A percentile compares a stretch with the other conserved stretches of the same genome.
Evolutionary conservation across 345 rosid genomes (phyloP).

Genomic region (Gossypioides kirkii): DNA sequence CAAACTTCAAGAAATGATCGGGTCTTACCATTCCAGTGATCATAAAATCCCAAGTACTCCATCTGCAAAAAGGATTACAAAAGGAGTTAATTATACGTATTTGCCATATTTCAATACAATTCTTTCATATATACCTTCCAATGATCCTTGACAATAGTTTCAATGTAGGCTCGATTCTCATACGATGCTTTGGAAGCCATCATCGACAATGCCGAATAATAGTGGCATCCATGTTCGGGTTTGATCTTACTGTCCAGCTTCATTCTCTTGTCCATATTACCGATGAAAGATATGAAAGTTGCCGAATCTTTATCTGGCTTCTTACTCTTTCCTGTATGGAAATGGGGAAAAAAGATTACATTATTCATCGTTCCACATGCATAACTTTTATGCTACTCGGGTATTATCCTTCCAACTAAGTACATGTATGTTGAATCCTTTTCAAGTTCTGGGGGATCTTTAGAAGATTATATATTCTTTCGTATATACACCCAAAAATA

Average conservation of each 20-base stretch:
- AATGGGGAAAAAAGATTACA: neutral
- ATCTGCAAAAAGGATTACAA: constrained; percentile 28
- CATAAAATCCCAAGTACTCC: constrained; percentile 50
- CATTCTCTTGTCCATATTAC: constrained; percentile 46
- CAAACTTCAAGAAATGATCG: neutral
- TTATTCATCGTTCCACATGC: neutral
- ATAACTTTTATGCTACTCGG: neutral
- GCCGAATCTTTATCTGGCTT: constrained; percentile 41
- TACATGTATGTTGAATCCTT: too few relatives aligned
- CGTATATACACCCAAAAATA: too few relatives aligned
- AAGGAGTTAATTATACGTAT: neutral
- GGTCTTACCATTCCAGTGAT: constrained; percentile 59
- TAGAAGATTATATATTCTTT: neutral
- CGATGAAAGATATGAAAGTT: constrained; percentile 40
- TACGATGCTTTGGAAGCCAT: constrained; percentile 71
- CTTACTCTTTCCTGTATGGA: constrained; percentile 19
- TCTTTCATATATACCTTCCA: constrained; percentile 43
- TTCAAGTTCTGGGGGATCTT: neutral
- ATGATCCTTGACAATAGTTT: constrained; percentile 34
- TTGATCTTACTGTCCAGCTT: constrained; percentile 41
- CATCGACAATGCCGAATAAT: constrained; percentile 48
- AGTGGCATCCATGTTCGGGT: constrained; percentile 36
- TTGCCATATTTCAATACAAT: neutral
- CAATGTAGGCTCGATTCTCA: constrained; percentile 54
- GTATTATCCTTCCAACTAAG: too few relatives aligned